Conservation (phyloP, 192 early-diverging fungal genomes). For the Rhizophagus clarus region DNA sequence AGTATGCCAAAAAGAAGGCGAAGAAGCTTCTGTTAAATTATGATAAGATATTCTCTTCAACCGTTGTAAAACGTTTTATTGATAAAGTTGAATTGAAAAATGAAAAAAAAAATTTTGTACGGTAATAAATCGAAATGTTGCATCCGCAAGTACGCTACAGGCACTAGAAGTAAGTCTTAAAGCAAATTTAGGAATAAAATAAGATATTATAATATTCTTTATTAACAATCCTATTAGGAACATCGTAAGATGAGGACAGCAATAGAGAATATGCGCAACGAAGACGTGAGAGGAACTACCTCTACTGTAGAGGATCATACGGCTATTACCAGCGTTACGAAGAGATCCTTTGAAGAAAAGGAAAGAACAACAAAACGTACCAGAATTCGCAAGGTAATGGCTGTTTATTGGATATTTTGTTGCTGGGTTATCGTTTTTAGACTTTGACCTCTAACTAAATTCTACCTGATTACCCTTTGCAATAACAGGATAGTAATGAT, state of each 20-base stretch:
- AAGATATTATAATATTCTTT: constrained; percentile 8
- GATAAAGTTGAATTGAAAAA: constrained; percentile 28
- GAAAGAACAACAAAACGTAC: constrained; percentile 27
- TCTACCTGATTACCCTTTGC: constrained; percentile 29
- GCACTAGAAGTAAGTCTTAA: constrained; percentile 27
- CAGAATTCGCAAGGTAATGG: constrained; percentile 20
- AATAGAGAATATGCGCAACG: constrained; percentile 20
- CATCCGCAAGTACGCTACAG: constrained; percentile 26
- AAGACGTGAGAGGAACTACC: neutral
- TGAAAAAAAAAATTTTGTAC: constrained; percentile 24
- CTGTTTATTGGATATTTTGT: constrained; percentile 13
- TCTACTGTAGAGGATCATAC: neutral
- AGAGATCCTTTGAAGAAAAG: too few relatives aligned
- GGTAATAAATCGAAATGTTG: constrained; percentile 20
- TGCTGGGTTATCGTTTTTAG: neutral
- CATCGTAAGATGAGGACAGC: neutral
- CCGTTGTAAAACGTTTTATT: constrained; percentile 24
- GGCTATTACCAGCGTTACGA: neutral
- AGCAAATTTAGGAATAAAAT: constrained; percentile 22
- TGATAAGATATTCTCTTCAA: constrained; percentile 28
- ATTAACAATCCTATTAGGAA: constrained; percentile 20
- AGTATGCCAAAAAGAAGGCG: constrained; percentile 30
- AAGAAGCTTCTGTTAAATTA: constrained; percentile 23
- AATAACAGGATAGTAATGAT: constrained; percentile 20
- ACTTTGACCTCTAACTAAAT: constrained; percentile 10